phyloP scores from a whole-genome alignment of 1,139 yeast genomes.

The Magnusiomyces magnusii region DNA sequence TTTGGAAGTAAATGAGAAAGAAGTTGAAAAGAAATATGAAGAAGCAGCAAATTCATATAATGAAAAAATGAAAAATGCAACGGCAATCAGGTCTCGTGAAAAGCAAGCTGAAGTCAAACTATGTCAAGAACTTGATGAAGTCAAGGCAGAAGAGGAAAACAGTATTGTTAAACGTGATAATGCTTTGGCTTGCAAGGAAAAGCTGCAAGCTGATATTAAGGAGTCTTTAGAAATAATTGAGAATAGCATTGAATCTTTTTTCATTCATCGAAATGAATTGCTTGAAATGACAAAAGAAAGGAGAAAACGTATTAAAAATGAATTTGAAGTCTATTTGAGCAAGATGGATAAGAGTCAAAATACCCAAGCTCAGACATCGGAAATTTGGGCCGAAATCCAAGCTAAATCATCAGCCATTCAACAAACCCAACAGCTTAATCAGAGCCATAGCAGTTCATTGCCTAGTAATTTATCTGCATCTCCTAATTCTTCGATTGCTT shows the following conservation, averaged over 20 bases:
- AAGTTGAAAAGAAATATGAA: conserved; percentile 17
- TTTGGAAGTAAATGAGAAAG: conserved; percentile 19
- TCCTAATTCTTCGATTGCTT: background rate
- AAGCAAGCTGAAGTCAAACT: conserved; percentile 15
- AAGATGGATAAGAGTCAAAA: conserved; percentile 30
- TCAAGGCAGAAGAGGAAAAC: conserved; percentile 21
- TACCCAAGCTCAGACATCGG: conserved; percentile 10
- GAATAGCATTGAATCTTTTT: conserved; percentile 13
- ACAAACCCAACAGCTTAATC: background rate
- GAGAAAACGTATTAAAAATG: conserved; percentile 25
- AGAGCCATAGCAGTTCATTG: background rate
- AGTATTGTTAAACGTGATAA: conserved; percentile 23
- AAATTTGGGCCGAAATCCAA: background rate
- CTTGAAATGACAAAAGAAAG: conserved; percentile 20
- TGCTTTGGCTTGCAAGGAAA: conserved; percentile 20
- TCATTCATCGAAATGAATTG: conserved; percentile 17
- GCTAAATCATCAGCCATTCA: background rate
- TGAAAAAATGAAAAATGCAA: conserved; percentile 14
- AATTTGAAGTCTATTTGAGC: conserved; percentile 31
- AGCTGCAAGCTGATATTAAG: conserved; percentile 19
- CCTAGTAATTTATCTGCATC: background rate
- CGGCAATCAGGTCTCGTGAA: conserved; percentile 18
- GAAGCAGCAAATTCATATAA: conserved; percentile 21
- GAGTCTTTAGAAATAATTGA: conserved; percentile 18
- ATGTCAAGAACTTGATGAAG: conserved; percentile 17